Conservation (phyloP, 1,139 yeast species). For the Hemisphaericaspora xylofermentans region DNA sequence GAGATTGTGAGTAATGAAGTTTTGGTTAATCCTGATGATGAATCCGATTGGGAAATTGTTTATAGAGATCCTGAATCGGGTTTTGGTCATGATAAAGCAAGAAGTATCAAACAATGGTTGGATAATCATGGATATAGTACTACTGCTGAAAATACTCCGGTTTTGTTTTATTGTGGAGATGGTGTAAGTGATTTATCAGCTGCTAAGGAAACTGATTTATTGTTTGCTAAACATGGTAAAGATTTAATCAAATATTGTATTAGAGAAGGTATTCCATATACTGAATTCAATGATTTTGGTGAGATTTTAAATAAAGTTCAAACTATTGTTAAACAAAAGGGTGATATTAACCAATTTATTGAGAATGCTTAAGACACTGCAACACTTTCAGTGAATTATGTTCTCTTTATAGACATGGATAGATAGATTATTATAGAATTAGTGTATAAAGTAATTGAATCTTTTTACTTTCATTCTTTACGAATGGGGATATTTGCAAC, state of each 20-base stretch:
- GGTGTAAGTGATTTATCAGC: constrained; percentile 96
- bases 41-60: constrained; percentile 71
- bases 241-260: constrained; percentile 85
- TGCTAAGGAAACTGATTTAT: constrained; percentile 88
- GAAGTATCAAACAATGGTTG: constrained; percentile 70
- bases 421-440: not conserved
- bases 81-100: constrained; percentile 94
- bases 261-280: constrained; percentile 77
- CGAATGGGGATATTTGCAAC: no score
- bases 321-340: constrained; percentile 27
- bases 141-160: constrained; percentile 36
- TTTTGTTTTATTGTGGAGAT: constrained; percentile 90
- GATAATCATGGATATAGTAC: constrained; percentile 40
- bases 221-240: constrained; percentile 90
- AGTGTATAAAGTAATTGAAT: no score
- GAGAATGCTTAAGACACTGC: constrained; percentile 27
- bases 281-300: constrained; percentile 71
- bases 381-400: no score
- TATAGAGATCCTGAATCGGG: constrained; percentile 77
- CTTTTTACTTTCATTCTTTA: no score
- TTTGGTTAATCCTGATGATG: constrained; percentile 44
- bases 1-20: constrained; percentile 85
- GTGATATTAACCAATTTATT: constrained; percentile 28
- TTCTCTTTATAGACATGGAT: not conserved
- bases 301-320: constrained; percentile 64